Conservation (phyloP, 2,329 filamentous ascomycete species). For the Fusarium sp. region DNA sequence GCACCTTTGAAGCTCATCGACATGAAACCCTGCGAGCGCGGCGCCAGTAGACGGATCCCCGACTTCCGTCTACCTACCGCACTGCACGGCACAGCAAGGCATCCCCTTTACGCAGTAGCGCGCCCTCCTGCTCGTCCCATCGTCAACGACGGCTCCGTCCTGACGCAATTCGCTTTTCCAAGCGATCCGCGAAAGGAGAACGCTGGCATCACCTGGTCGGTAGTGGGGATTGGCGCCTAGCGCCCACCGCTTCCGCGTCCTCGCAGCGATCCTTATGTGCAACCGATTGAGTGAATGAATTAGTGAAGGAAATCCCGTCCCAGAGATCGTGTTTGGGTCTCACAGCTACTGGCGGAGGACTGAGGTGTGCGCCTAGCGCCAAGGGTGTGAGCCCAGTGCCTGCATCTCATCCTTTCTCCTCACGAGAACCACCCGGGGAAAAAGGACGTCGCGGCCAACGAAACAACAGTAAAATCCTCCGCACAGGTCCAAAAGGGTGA, state of each 20-base stretch:
- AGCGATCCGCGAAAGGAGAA: constrained; percentile 17
- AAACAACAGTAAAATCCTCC: constrained; percentile 23
- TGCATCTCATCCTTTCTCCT: constrained; percentile 27
- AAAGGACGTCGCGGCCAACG: constrained; percentile 17
- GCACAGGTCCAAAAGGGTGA: constrained; percentile 7
- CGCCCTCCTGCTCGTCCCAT: constrained; percentile 1
- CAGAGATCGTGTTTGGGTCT: not conserved
- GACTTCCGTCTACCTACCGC: constrained; percentile 3
- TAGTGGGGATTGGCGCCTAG: constrained; percentile 15
- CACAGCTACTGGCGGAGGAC: not conserved
- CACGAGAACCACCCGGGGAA: constrained; percentile 35
- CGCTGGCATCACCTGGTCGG: constrained; percentile 6
- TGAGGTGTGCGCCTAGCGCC: constrained; percentile 11
- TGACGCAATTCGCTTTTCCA: constrained; percentile 25
- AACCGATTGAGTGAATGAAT: not conserved
- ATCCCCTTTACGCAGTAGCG: constrained; percentile 9
- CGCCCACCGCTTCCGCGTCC: constrained; percentile 10
- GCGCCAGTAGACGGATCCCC: constrained; percentile 1
- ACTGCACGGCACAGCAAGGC: not conserved
- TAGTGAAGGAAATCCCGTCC: constrained; percentile 9
- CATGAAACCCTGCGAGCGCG: not conserved
- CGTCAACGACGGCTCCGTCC: constrained; percentile 14
- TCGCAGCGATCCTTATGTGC: not conserved
- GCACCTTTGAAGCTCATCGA: not conserved
- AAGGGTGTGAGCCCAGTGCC: not conserved